Percentiles rank a stretch among this genome's conserved stretches.
These are phyloP conservation scores for Pichia phayaonensis DNA, from an alignment of 805 yeast species.

Conservation along the genomic window DNA sequence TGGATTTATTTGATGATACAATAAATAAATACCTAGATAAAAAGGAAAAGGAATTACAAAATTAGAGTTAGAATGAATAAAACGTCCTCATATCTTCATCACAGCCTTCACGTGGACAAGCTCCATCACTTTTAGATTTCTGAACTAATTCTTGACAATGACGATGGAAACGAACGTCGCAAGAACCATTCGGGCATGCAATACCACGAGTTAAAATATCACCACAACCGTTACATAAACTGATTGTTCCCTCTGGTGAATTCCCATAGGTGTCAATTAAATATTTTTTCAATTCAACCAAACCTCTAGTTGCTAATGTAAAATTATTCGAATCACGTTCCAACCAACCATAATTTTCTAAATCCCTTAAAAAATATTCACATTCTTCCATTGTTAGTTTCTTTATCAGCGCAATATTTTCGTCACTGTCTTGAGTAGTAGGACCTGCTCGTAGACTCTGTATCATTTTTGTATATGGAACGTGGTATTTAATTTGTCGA, in stretches of 20 bases:
- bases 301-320: conserved; percentile 32
- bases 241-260: conserved; percentile 29
- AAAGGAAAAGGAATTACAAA: conserved; percentile 9
- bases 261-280: conserved; percentile 38
- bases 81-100: conserved; percentile 11
- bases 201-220: conserved; percentile 48
- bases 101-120: conserved; percentile 30
- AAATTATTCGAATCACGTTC: conserved; percentile 29
- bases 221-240: conserved; percentile 43
- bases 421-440: conserved; percentile 6
- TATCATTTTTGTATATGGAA: conserved; percentile 10
- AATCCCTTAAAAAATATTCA: conserved; percentile 29
- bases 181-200: conserved; percentile 29
- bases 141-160: conserved; percentile 38
- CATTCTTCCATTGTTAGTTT: conserved; percentile 24
- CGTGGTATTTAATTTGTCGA: conserved; percentile 4
- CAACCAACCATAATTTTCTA: conserved; percentile 51
- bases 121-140: conserved; percentile 23
- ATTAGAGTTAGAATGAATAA: conserved; percentile 10
- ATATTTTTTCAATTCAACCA: conserved; percentile 41
- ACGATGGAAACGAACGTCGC: conserved; percentile 39
- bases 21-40: conserved; percentile 51
- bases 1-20: conserved; percentile 81
- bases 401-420: conserved; percentile 32
- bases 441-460: conserved; percentile 8